Evolutionary conservation across 2,329 filamentous ascomycete genomes (phyloP).

Genomic region (Claviceps cyperi): DNA sequence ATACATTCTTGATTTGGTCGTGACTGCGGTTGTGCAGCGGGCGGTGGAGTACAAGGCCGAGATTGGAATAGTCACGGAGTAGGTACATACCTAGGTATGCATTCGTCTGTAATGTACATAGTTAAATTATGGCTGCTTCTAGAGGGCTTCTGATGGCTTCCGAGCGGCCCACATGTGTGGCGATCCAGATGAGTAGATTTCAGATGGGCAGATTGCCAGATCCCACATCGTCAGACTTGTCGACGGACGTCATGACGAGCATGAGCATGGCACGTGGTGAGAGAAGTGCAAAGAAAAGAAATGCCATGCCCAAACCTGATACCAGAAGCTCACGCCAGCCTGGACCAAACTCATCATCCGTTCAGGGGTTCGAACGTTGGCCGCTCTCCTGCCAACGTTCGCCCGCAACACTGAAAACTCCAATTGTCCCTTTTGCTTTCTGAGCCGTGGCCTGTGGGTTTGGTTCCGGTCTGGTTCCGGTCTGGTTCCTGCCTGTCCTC

Average conservation of each 20-base stretch:
- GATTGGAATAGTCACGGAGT: too few species aligned
- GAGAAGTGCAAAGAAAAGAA: not conserved
- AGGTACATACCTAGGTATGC: too few species aligned
- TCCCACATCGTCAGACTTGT: slow-evolving; percentile 2
- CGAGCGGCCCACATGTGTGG: not conserved
- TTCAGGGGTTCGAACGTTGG: not conserved
- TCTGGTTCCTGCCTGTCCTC: not conserved
- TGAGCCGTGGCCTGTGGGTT: not conserved
- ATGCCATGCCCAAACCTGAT: not conserved
- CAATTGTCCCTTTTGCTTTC: not conserved
- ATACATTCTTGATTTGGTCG: not conserved
- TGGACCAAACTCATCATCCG: not conserved
- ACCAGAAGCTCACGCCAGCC: not conserved
- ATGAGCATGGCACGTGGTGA: slow-evolving; percentile 1
- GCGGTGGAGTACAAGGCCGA: too few species aligned
- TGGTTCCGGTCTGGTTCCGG: not conserved
- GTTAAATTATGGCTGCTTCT: slow-evolving; percentile 1
- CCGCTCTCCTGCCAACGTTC: not conserved
- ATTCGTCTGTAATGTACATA: too few species aligned
- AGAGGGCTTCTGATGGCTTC: slow-evolving; percentile 6
- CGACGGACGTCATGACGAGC: slow-evolving; percentile 2
- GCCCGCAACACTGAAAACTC: not conserved
- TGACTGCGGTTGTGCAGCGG: not conserved
- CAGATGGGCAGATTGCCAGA: slow-evolving; percentile 6
- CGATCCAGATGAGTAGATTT: slow-evolving; percentile 1